phyloP scores from a whole-genome alignment of 768 basidiomycete species.

The Crassisporium funariophilum region DNA sequence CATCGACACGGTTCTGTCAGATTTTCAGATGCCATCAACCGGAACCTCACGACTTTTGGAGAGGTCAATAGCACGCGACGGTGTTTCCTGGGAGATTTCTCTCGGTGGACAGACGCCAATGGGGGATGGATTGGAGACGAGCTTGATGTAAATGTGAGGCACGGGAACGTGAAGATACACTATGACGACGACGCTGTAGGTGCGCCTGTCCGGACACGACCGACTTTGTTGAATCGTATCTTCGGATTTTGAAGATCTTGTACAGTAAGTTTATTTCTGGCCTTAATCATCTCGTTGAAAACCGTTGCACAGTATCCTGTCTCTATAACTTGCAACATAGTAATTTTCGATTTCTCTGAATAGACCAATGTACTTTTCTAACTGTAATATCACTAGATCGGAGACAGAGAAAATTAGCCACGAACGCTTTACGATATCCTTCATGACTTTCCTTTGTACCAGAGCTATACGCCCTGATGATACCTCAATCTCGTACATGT shows the following conservation, averaged over 20 bases:
- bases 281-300: no score
- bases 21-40: slow-evolving; percentile 34
- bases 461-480: no score
- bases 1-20: slow-evolving; percentile 34
- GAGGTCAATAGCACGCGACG: slow-evolving; percentile 32
- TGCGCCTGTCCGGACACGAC: slow-evolving; percentile 20
- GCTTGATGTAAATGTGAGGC: slow-evolving; percentile 33
- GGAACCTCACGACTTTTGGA: slow-evolving; percentile 32
- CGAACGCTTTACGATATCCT: no score
- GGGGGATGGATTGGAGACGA: slow-evolving; percentile 43
- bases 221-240: slow-evolving; percentile 23
- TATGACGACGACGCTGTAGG: slow-evolving; percentile 38
- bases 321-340: no score
- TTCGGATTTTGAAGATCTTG: slow-evolving; percentile 31
- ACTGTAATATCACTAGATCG: no score
- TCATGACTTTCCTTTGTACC: no score
- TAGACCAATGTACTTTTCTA: no score
- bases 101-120: slow-evolving; percentile 24
- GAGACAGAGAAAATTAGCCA: no score
- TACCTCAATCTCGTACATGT: no score
- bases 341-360: no score
- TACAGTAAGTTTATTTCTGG: no score
- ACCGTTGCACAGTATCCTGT: no score
- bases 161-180: slow-evolving; percentile 38
- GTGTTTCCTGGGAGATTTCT: slow-evolving; percentile 47